Evolutionary conservation across 116 monocot genomes (phyloP).

Genomic region (Zostera marina): DNA sequence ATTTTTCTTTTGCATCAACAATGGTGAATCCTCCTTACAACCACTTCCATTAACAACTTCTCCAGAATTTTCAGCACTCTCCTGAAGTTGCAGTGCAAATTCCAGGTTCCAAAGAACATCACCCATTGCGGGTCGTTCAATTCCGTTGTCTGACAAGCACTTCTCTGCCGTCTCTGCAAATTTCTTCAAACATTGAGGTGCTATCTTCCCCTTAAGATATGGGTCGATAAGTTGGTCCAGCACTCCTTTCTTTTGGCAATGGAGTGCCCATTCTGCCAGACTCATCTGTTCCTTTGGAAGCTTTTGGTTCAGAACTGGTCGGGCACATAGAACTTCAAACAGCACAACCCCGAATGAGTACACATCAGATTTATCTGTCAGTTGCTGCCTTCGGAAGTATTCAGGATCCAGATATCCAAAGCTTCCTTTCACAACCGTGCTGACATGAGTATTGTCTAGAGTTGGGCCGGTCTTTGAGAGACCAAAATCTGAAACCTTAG

Average conservation of each 20-base stretch:
- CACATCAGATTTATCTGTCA: constrained; percentile 19
- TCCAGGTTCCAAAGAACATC: constrained; percentile 19
- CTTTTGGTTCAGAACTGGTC: background rate
- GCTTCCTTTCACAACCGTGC: constrained; percentile 18
- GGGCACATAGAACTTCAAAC: constrained; percentile 15
- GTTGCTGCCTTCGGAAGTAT: constrained; percentile 12
- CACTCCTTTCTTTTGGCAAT: constrained; percentile 8
- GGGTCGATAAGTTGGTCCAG: constrained; percentile 12
- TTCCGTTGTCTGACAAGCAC: constrained; percentile 6
- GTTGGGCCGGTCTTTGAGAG: constrained; percentile 11
- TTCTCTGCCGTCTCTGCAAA: constrained; percentile 10
- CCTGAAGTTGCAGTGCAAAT: constrained; percentile 14
- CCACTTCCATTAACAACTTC: background rate
- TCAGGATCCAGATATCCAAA: constrained; percentile 24
- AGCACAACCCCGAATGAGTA: constrained; percentile 23
- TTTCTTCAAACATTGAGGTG: constrained; percentile 4
- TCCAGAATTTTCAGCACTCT: constrained; percentile 5
- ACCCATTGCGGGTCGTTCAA: constrained; percentile 10
- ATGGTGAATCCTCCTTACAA: background rate
- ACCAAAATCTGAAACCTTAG: constrained; percentile 25
- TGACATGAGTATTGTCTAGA: constrained; percentile 3
- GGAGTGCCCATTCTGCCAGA: constrained; percentile 11
- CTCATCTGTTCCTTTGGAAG: constrained; percentile 13
- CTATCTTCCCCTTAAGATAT: constrained; percentile 6
- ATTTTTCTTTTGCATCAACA: constrained; percentile 31